A percentile compares a stretch with the other conserved stretches of the same genome.
phyloP scores from a whole-genome alignment of 352 stramenopile genomes.

The Globisporangium carolinianum region DNA sequence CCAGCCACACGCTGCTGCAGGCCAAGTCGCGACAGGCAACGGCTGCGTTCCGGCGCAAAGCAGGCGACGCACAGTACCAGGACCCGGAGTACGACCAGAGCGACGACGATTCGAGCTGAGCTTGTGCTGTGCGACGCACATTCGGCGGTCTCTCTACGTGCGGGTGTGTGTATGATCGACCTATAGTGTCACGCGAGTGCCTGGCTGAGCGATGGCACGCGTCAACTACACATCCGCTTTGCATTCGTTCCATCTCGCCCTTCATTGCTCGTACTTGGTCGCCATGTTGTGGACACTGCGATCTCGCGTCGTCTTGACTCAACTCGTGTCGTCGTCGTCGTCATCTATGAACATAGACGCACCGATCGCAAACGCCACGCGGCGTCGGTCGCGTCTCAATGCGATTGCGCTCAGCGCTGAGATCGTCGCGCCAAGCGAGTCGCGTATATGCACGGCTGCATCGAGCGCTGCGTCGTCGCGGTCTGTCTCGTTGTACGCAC shows the following conservation, averaged over 20 bases:
- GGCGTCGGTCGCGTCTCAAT: slow-evolving; percentile 5
- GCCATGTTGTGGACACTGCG: too few species aligned
- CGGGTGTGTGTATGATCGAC: background rate
- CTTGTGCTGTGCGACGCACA: background rate
- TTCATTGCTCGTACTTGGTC: too few species aligned
- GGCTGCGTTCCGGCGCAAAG: slow-evolving; percentile 30
- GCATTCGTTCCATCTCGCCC: too few species aligned
- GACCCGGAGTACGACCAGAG: slow-evolving; percentile 76
- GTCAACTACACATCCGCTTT: too few species aligned
- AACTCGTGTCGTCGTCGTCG: slow-evolving; percentile 12
- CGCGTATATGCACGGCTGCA: background rate
- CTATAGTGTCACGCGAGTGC: too few species aligned
- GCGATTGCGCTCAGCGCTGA: background rate
- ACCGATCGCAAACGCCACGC: slow-evolving; percentile 14
- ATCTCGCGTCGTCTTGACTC: too few species aligned
- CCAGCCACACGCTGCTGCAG: slow-evolving; percentile 64
- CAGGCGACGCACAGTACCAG: slow-evolving; percentile 37
- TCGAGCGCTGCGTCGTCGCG: background rate
- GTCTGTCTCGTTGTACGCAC: background rate
- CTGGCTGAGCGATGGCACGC: too few species aligned
- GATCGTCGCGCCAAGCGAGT: slow-evolving; percentile 9
- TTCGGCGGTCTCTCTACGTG: too few species aligned
- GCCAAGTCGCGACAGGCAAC: slow-evolving; percentile 57
- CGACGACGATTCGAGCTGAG: slow-evolving; percentile 70
- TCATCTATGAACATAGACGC: slow-evolving; percentile 21